Evolutionary conservation across 2,329 filamentous ascomycete species (phyloP), one percentile per base, ranked within the genome.

Genomic region (Fusarium illudens): DNA sequence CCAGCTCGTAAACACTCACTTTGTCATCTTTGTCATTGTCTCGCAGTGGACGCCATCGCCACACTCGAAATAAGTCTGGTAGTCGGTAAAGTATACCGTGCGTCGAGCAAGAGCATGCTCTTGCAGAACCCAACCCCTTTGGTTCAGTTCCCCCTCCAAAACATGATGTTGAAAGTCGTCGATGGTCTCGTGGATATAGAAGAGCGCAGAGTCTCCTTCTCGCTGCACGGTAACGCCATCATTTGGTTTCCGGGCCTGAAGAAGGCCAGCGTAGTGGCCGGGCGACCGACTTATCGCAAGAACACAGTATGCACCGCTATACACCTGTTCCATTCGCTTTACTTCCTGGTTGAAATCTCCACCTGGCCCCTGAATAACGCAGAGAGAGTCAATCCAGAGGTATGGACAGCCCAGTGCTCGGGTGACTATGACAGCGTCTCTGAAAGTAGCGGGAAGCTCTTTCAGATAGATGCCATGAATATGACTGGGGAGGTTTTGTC

Each of bases 51-150:
- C 73, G 0, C 78, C 75, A 0, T 68, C 46, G 4, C 79, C 76
- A 36, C 80, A 82, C 39, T 80, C 79, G 69, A 73, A 82, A 30
- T 81, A 80, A 1, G 76, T 75, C 58, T 82, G 78, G 0, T 62
- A 61, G 1, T 73, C 37, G 0, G 78, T 75, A 57, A 80, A 83
- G 52, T 77, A 78, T 15, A 82, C 75, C 0, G 76, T 78, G 6
- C 81, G 71, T 9, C 75, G 73, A 0, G 79, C 73, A 2, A 82
- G 64, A 0, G 73, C 75, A 19, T 74, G 70, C 56, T 82, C 80
- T 60, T 82, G 80, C 3, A 81, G 46, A 1, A 81, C 79, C 80
- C 80, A 82, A 0, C 76, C 79, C 4, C 80, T 69, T 7, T 58
- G 60, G 54, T 75, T 78, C 12, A 82, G 66, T 2, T 63, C 13